Conservation (phyloP, 148 eudicot genomes). For the Camellia lanceoleosa region DNA sequence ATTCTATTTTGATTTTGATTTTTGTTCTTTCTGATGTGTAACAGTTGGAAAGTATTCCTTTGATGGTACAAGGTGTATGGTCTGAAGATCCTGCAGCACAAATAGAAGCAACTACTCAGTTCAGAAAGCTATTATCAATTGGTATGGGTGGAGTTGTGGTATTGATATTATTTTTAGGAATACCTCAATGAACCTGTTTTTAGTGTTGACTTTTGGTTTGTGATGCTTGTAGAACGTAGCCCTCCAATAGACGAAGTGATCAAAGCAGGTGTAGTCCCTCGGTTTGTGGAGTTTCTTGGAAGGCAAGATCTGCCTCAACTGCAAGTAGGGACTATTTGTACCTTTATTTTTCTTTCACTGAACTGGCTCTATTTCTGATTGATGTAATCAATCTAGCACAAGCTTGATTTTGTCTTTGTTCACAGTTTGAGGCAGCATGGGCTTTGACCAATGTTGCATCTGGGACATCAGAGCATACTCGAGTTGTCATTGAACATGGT, state of each 20-base stretch:
- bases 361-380: not conserved
- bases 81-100: conserved; percentile 77
- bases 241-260: conserved; percentile 94
- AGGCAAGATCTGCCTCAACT: conserved; percentile 83
- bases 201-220: conserved; percentile 15
- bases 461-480: conserved; percentile 92
- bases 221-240: conserved; percentile 55
- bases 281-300: conserved; percentile 79
- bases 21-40: conserved; percentile 18
- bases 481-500: conserved; percentile 78
- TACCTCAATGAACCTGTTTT: conserved; percentile 3
- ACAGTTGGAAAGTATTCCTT: conserved; percentile 82
- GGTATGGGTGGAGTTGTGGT: conserved; percentile 36
- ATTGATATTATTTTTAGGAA: not conserved
- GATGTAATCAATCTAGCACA: not conserved
- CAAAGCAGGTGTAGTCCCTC: conserved; percentile 78
- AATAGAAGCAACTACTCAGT: conserved; percentile 80
- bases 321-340: conserved; percentile 47
- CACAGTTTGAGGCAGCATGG: conserved; percentile 96
- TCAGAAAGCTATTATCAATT: conserved; percentile 78
- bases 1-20: conserved; percentile 5
- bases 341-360: not conserved
- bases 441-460: conserved; percentile 94
- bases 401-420: conserved; percentile 12
- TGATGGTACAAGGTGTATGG: conserved; percentile 84